Base-by-base conservation (phyloP, 331 rosid genomes). In the Prunus yedoensis region DNA sequence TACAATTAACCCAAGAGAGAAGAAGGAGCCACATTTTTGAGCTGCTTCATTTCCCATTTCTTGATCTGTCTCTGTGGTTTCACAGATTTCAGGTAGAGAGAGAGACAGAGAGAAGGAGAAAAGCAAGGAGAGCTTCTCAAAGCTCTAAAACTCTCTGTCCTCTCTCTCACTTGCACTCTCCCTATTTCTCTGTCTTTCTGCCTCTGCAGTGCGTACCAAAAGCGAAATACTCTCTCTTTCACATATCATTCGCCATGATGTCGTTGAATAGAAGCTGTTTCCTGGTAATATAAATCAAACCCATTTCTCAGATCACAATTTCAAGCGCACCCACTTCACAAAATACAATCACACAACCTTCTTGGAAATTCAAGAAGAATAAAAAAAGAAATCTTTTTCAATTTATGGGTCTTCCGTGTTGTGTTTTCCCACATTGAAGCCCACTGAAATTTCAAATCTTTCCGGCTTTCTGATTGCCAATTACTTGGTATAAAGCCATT, bases 231-330 rank as follows among this genome's bases (percentile, higher is more conserved):
- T 63, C 90, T 56, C 87, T 61, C 63, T 52, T 58, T 21, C 76
- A 54, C 84, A 75, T 41, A 75, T 83, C 85, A 56, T 75, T 75
- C 83, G 60, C 80, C 83, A 90, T 89, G 96, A 77, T 90, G 77
- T 90, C 99, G 47, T 79, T 84, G 50, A 75, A 28, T 75, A 82
- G 89, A 68, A 79, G 86, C 86, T 70, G 80, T 74, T 87, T 90
- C 56, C 63, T 83, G 92, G 93, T 92, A 85, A 68, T 54, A 14
- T 27, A 58, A 63, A 68, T 67, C 63, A 14, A 68, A 74, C 75
- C 83, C 83, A 70, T 79, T 66, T 74, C 47, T 73, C 73, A 69
- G 76, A 52, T 83, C 79, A 65, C 10, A 6, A 47, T 73, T 77
- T 70, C 63, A 25, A 18, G 21, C 66, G 15, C 75, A 38, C 68